Evolutionary conservation across 2,329 filamentous ascomycete genomes (phyloP).

Genomic region (Diaporthe vaccinii): DNA sequence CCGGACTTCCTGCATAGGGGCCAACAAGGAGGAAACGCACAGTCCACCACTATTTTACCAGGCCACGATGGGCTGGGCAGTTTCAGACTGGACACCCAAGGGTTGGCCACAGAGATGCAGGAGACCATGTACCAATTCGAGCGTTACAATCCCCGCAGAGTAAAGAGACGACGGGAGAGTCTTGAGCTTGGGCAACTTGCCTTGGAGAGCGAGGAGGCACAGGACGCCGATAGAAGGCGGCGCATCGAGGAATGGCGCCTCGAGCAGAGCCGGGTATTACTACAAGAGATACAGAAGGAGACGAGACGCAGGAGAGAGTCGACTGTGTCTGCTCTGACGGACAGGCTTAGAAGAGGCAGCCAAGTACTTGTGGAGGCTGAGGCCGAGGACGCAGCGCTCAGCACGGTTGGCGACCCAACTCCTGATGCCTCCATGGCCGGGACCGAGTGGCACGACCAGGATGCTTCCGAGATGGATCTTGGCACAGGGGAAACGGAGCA

Average conservation of each 20-base stretch:
- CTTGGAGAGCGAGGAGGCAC: slow-evolving; percentile 66
- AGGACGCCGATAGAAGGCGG: slow-evolving; percentile 81
- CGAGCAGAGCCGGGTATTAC: slow-evolving; percentile 86
- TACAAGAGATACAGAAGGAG: slow-evolving; percentile 92
- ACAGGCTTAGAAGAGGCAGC: slow-evolving; percentile 45
- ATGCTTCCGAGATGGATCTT: slow-evolving; percentile 53
- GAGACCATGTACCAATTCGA: slow-evolving; percentile 93
- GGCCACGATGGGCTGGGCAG: slow-evolving; percentile 92
- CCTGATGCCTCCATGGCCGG: slow-evolving; percentile 55
- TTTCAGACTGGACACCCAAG: slow-evolving; percentile 76
- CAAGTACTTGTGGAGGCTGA: slow-evolving; percentile 41
- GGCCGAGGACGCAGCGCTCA: slow-evolving; percentile 51
- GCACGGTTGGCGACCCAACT: slow-evolving; percentile 48
- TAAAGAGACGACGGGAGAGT: slow-evolving; percentile 67
- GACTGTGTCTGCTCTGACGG: slow-evolving; percentile 60
- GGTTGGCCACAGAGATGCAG: slow-evolving; percentile 72
- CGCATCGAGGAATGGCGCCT: slow-evolving; percentile 93
- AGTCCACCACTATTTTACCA: slow-evolving; percentile 81
- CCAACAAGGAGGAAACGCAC: slow-evolving; percentile 56
- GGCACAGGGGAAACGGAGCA: slow-evolving; percentile 59
- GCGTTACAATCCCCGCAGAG: slow-evolving; percentile 80
- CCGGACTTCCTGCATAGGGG: slow-evolving; percentile 77
- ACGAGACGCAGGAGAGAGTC: slow-evolving; percentile 78
- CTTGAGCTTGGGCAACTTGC: slow-evolving; percentile 65
- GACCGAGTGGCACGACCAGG: slow-evolving; percentile 67